Evolutionary conservation across 208 protist species (phyloP).

Genomic region (Leishmania major): DNA sequence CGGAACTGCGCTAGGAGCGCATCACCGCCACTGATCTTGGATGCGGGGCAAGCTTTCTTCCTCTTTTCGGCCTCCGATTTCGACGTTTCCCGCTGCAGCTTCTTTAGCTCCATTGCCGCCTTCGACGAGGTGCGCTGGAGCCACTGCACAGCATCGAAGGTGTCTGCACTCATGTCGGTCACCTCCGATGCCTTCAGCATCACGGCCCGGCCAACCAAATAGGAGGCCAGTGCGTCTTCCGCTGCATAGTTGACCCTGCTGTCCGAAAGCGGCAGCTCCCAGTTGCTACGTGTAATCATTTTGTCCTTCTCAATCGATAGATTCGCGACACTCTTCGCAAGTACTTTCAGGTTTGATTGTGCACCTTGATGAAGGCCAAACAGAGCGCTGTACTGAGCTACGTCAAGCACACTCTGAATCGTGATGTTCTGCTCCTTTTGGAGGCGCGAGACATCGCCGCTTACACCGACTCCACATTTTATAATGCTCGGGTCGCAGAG

Average conservation of each 20-base stretch:
- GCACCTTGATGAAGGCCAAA: conserved; percentile 21
- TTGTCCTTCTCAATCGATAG: conserved; percentile 44
- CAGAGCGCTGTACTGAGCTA: conserved; percentile 39
- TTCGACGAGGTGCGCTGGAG: conserved; percentile 9
- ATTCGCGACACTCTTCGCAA: conserved; percentile 25
- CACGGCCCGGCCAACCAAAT: conserved; percentile 32
- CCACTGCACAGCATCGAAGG: conserved; percentile 23
- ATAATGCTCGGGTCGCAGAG: conserved; percentile 40
- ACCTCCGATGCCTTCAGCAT: conserved; percentile 23
- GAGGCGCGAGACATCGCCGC: conserved; percentile 41
- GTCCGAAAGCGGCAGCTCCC: conserved; percentile 45
- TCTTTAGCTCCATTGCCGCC: conserved; percentile 33
- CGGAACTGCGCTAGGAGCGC: background rate
- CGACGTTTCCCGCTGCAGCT: conserved; percentile 11
- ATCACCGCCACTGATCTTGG: background rate
- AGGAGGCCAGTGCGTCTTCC: conserved; percentile 64
- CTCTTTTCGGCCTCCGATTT: background rate
- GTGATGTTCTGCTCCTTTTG: conserved; percentile 33
- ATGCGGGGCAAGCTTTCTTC: background rate
- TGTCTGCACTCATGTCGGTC: background rate
- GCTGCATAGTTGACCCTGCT: conserved; percentile 45
- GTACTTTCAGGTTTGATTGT: conserved; percentile 33
- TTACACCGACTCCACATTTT: conserved; percentile 58
- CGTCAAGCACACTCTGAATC: conserved; percentile 37
- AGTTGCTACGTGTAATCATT: conserved; percentile 52